Conservation (phyloP, 768 basidiomycete species). For the Pulveroboletus sp. region DNA sequence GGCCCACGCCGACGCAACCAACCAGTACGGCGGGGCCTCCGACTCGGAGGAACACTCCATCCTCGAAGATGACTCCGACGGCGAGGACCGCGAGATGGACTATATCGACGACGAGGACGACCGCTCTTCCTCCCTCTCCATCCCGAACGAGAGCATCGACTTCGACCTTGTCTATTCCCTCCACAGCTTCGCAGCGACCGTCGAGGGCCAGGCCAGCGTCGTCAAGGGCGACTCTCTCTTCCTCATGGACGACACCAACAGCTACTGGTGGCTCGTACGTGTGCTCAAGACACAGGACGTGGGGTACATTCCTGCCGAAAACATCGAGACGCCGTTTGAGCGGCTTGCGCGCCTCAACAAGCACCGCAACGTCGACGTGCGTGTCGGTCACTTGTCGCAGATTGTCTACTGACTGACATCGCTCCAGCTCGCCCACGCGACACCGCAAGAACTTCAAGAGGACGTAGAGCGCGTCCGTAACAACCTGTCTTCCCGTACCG, state of each 20-base stretch:
- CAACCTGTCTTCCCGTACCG: constrained; percentile 46
- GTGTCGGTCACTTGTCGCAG: constrained; percentile 27
- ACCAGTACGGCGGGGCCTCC: constrained; percentile 42
- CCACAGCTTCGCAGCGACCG: constrained; percentile 95
- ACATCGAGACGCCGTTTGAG: constrained; percentile 98
- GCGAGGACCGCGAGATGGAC: constrained; percentile 62
- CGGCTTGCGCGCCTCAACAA: constrained; percentile 93
- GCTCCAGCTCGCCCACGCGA: constrained; percentile 32
- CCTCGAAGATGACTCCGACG: constrained; percentile 80
- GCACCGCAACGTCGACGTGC: constrained; percentile 92
- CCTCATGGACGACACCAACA: constrained; percentile 97
- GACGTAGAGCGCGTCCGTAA: constrained; percentile 52
- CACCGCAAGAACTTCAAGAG: constrained; percentile 54
- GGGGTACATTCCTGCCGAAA: constrained; percentile 98
- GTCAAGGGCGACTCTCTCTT: constrained; percentile 97
- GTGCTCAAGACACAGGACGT: constrained; percentile 99
- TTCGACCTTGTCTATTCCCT: constrained; percentile 91
- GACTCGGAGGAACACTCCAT: constrained; percentile 82
- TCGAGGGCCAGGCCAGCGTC: constrained; percentile 97
- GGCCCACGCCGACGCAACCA: constrained; percentile 45
- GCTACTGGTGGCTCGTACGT: constrained; percentile 99
- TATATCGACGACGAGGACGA: constrained; percentile 74
- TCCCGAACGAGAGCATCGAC: constrained; percentile 90
- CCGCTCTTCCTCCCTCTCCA: constrained; percentile 76
- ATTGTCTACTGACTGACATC: neutral